Base-by-base conservation (phyloP, 352 stramenopile species). In the Phytophthora lateralis region DNA sequence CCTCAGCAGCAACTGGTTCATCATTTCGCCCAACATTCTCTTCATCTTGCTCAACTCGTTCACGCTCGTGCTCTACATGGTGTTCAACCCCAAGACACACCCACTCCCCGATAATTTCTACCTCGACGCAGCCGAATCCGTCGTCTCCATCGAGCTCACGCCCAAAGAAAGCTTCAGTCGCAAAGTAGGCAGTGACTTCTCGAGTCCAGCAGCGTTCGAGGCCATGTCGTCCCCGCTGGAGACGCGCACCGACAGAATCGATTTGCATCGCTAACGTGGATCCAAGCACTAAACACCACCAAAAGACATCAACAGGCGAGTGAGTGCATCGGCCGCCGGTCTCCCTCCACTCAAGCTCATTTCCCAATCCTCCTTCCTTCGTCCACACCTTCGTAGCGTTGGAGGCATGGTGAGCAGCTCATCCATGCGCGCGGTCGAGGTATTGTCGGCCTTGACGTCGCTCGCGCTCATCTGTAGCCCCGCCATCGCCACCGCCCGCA, bases 401-500 rank as follows among this genome's bases (percentile, higher is more conserved):
- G 44, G 15, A 26, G 5, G 6, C 9, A 71, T 71, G 57, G 51
- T 45, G 26, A 63, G 51, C 32, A 55, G 53, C 32, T 41, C 47
- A 11, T 42, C 43, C 24, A 55, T 71, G 38, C 54, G 55, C 3
- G 41, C 57, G 29, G 50, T 75, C 12, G 55, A 69, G 21, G 53
- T 66, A 8, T 21, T 75, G 27, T 66, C 66, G 34, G 63, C 66
- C 17, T 64, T 70, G 42, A 49, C 68, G 17, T 73, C 58, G 7
- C 26, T 69, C 24, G 51, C 65, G 21, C 75, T 82, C 41, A 77
- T 74, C 54, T 64, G 71, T 51, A 83, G 74, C 20, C 74, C 74
- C 2, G 53, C 53, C 26, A 65, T 76, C 7, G 56, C 59, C 21
- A 67, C 76, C 10, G 58, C 48, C 39, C 66, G 48, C 27, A 76